Base-by-base conservation (phyloP, 345 rosid genomes). In the Toxicodendron radicans region DNA sequence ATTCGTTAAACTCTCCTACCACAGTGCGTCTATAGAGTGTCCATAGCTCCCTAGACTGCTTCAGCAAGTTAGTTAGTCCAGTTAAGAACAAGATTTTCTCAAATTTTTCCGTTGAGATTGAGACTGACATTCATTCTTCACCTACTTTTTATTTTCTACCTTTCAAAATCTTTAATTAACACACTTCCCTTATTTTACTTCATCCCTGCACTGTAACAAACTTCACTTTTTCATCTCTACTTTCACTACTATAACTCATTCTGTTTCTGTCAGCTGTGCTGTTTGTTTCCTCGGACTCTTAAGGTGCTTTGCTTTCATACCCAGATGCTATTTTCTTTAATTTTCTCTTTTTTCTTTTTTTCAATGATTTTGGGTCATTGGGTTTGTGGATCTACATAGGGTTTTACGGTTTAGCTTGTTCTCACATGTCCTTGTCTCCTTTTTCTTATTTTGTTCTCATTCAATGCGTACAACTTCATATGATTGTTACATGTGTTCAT, bases 401-500 rank as follows among this genome's bases (percentile, higher is more conserved):
- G 8, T 38, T 38, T 8, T 38, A 5, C 43, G 43, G 43, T 38
- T 30, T 17, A 4, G 17, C 7, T 41, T 17, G 11, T 56, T 18
- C 59, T 21, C 59, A 20, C 10, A 56, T 56, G 59, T 56, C 59
- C 1, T 56, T 56, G n/a, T n/a, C 27, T 56, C 9, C 27, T 56
- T 56, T 56, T n/a, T 56, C 11, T 56, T 4, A 9, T 56, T 56
- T 51, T 51, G 54, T 13, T 16, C 54, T 1, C 18, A 13, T 16
- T 16, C 54, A 13, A 16, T 51, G n/a, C n/a, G 1, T 16, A 51
- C n/a, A 51, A 51, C 5, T 18, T 2, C 20, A 18, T 4, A 21
- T 20, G 59, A 56, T 56, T 17, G 59, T 5, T 56, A 5, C 59
- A 56, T 56, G 59, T 58, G n/a, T 18, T 18, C 73, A 56, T 69